Evolutionary conservation across 495 filamentous ascomycete genomes (phyloP).

Genomic region (Niebla homalea): DNA sequence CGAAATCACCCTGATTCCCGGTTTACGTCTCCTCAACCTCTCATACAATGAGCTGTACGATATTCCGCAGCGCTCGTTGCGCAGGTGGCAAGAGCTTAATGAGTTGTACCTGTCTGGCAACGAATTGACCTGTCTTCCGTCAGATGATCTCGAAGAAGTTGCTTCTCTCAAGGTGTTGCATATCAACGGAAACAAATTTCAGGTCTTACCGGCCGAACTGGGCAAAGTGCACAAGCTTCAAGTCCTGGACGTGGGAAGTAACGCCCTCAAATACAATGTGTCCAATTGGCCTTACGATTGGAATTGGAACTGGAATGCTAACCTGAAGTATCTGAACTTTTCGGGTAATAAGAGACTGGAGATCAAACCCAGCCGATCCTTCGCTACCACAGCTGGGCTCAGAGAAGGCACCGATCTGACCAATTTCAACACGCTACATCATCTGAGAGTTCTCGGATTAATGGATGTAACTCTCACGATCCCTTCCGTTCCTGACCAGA

Average conservation of each 20-base stretch:
- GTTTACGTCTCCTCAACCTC: conserved; percentile 80
- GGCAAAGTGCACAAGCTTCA: conserved; percentile 84
- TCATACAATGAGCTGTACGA: conserved; percentile 92
- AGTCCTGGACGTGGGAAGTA: conserved; percentile 89
- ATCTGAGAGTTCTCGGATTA: conserved; percentile 77
- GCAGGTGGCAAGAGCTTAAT: conserved; percentile 71
- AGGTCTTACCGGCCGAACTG: conserved; percentile 87
- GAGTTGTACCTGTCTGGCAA: conserved; percentile 96
- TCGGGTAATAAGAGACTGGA: conserved; percentile 95
- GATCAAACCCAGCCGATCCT: conserved; percentile 71
- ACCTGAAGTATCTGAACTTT: conserved; percentile 88
- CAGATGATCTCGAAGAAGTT: conserved; percentile 86
- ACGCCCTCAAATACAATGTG: conserved; percentile 96
- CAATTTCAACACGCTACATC: conserved; percentile 76
- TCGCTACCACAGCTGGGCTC: conserved; percentile 33
- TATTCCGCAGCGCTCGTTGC: conserved; percentile 75
- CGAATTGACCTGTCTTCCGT: conserved; percentile 77
- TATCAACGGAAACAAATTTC: conserved; percentile 96
- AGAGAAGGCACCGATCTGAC: conserved; percentile 56
- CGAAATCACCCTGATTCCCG: conserved; percentile 67
- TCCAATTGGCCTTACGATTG: conserved; percentile 99
- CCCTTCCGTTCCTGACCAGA: conserved; percentile 84
- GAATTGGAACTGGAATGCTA: conserved; percentile 99
- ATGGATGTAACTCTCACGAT: conserved; percentile 97
- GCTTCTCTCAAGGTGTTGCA: conserved; percentile 77